Evolutionary conservation across 352 stramenopile genomes (phyloP).

Genomic region (Aphanomyces invadans): DNA sequence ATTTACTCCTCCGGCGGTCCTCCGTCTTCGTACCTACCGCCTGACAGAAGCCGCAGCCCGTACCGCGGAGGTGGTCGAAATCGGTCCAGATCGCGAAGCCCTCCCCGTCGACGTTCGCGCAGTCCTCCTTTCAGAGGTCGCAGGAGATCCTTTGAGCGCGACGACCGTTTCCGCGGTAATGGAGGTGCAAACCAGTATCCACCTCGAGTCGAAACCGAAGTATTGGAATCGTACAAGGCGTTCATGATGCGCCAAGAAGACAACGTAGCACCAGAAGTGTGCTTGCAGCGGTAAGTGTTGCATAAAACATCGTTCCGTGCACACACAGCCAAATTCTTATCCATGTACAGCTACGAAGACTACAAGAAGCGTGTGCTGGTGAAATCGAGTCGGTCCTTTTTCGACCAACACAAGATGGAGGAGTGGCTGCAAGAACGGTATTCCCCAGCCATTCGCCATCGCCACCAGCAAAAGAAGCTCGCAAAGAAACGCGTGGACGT

Average conservation of each 20-base stretch:
- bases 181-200: not conserved
- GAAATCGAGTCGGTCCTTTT: conserved; percentile 70
- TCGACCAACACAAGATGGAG: conserved; percentile 74
- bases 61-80: conserved; percentile 16
- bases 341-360: conserved; percentile 49
- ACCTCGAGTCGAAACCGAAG: conserved; percentile 35
- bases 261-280: conserved; percentile 67
- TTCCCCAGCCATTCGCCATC: conserved; percentile 62
- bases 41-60: conserved; percentile 18
- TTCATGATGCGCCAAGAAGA: conserved; percentile 86
- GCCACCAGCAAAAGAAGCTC: conserved; percentile 54
- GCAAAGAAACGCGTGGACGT: conserved; percentile 62
- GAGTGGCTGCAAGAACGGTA: conserved; percentile 85
- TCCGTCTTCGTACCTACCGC: not conserved
- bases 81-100: conserved; percentile 18
- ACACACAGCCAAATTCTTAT: no score
- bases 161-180: conserved; percentile 2
- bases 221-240: conserved; percentile 77
- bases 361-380: conserved; percentile 86
- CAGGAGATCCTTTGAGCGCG: conserved; percentile 17
- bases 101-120: conserved; percentile 15
- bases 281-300: conserved; percentile 44
- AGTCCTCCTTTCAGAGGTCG: conserved; percentile 17
- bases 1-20: not conserved
- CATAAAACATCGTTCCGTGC: not conserved